Evolutionary conservation across 306 rosid genomes (phyloP).

Genomic region (Quercus wislizeni): DNA sequence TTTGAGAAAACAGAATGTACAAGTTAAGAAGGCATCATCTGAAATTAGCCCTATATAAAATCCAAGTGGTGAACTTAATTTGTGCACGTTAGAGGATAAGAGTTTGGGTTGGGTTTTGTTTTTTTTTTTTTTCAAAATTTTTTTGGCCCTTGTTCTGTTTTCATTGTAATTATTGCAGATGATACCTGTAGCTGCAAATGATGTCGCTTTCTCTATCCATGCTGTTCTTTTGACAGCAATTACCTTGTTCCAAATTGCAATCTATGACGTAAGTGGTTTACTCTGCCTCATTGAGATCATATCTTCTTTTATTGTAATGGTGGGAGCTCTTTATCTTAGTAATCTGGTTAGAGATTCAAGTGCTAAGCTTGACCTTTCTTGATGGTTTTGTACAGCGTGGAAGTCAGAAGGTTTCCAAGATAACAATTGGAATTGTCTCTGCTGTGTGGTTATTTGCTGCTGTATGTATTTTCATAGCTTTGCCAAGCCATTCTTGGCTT

Average conservation of each 20-base stretch:
- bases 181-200: slow-evolving; percentile 97
- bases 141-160: neutral
- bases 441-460: slow-evolving; percentile 67
- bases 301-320: neutral
- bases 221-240: slow-evolving; percentile 79
- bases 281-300: neutral
- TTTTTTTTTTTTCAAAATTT: neutral
- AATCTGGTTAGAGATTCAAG: neutral
- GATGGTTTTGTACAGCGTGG: slow-evolving; percentile 61
- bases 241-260: slow-evolving; percentile 64
- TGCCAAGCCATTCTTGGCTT: slow-evolving; percentile 77
- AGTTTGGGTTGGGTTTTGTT: neutral
- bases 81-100: neutral
- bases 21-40: neutral
- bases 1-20: neutral
- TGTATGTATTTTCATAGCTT: slow-evolving; percentile 67
- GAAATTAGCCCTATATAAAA: neutral
- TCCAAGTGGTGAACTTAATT: neutral
- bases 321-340: slow-evolving; percentile 1
- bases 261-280: slow-evolving; percentile 59
- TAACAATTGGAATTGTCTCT: slow-evolving; percentile 44
- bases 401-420: slow-evolving; percentile 65
- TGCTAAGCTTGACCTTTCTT: neutral
- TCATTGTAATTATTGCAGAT: slow-evolving; percentile 48
- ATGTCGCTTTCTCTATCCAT: slow-evolving; percentile 84